Evolutionary conservation across 495 filamentous ascomycete species (phyloP).

Genomic region (Chaetomium fimeti): DNA sequence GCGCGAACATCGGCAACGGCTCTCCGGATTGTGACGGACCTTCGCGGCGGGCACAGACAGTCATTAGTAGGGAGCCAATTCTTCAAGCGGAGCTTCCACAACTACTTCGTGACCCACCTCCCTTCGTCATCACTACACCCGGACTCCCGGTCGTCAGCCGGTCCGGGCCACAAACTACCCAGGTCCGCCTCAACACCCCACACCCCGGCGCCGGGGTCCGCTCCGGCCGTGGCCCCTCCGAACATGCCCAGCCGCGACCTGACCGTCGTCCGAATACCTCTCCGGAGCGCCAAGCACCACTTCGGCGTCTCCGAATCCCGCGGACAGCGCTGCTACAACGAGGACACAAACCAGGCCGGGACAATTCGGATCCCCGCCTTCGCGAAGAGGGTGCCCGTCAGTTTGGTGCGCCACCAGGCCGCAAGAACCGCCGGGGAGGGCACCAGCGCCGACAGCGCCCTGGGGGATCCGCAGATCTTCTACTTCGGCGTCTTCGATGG

Average conservation of each 20-base stretch:
- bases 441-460: constrained; percentile 67
- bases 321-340: constrained; percentile 81
- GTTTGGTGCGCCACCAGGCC: constrained; percentile 53
- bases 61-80: constrained; percentile 14
- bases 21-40: constrained; percentile 20
- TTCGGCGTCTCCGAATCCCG: constrained; percentile 78
- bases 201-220: constrained; percentile 51
- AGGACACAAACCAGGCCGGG: constrained; percentile 92
- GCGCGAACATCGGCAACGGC: constrained; percentile 19
- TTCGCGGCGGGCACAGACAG: constrained; percentile 11
- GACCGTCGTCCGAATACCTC: constrained; percentile 96
- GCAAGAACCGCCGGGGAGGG: constrained; percentile 49
- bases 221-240: constrained; percentile 56
- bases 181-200: constrained; percentile 81
- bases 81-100: constrained; percentile 69
- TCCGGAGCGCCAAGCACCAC: constrained; percentile 92
- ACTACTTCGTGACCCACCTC: constrained; percentile 95
- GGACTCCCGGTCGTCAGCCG: constrained; percentile 62
- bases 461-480: constrained; percentile 91
- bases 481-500: constrained; percentile 97
- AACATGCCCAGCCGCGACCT: constrained; percentile 68
- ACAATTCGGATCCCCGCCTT: constrained; percentile 91
- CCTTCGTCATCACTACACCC: constrained; percentile 92
- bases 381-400: constrained; percentile 74
- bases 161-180: constrained; percentile 78